Percentiles rank a stretch among this genome's conserved stretches.
These are phyloP conservation scores for Martensiomyces pterosporus DNA, from an alignment of 192 early-diverging fungal genomes.

Conservation along the genomic window DNA sequence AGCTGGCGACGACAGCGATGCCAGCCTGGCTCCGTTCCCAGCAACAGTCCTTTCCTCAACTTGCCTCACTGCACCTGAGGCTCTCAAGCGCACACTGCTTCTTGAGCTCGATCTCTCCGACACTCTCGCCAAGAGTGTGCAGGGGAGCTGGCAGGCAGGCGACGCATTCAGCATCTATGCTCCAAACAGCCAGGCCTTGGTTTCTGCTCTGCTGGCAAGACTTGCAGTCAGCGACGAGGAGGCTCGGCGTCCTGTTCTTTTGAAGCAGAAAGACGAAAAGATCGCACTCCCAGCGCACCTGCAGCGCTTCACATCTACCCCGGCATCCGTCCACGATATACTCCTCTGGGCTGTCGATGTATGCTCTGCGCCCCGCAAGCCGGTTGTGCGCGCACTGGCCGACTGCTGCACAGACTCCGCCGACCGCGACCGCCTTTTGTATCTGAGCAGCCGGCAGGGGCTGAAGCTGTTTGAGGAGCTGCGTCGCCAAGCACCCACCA, in stretches of 20 bases:
- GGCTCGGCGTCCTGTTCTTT: slow-evolving; percentile 9
- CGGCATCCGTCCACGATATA: slow-evolving; percentile 57
- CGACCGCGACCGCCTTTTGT: slow-evolving; percentile 76
- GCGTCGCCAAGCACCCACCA: slow-evolving; percentile 62
- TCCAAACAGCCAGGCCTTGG: slow-evolving; percentile 73
- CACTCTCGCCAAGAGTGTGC: slow-evolving; percentile 7
- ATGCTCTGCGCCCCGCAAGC: slow-evolving; percentile 68
- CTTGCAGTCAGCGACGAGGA: slow-evolving; percentile 52
- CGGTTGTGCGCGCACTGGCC: slow-evolving; percentile 74
- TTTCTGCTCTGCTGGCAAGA: slow-evolving; percentile 58
- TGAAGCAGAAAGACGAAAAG: slow-evolving; percentile 36
- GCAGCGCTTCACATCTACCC: slow-evolving; percentile 6
- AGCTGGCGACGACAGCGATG: background rate
- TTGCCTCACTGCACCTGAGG: slow-evolving; percentile 62
- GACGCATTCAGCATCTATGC: slow-evolving; percentile 87
- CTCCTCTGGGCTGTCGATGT: slow-evolving; percentile 77
- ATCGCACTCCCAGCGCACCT: slow-evolving; percentile 37
- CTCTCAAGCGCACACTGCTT: slow-evolving; percentile 68
- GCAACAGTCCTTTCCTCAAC: slow-evolving; percentile 53
- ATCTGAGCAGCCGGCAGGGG: slow-evolving; percentile 77
- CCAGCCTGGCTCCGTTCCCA: slow-evolving; percentile 34
- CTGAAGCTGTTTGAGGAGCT: slow-evolving; percentile 60
- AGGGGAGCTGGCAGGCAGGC: slow-evolving; percentile 26
- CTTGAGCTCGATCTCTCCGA: slow-evolving; percentile 54
- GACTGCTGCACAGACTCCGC: slow-evolving; percentile 65